phyloP scores from a whole-genome alignment of 495 filamentous ascomycete genomes.

The Tuber indicum region DNA sequence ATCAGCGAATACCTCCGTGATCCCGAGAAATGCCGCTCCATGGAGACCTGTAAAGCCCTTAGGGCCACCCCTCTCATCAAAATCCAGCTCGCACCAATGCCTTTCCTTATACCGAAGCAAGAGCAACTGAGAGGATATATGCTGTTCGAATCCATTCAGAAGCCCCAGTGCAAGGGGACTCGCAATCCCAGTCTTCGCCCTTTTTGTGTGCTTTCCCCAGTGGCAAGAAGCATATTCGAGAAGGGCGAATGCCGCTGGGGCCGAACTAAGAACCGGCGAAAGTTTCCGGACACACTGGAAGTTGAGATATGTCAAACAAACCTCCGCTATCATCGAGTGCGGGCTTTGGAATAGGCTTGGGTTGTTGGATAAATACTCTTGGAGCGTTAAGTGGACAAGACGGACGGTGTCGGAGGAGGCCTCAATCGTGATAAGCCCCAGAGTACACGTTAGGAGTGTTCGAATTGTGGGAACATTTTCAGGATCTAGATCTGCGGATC shows the following conservation, averaged over 20 bases:
- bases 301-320: too few species aligned
- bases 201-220: too few species aligned
- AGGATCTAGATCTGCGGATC: neutral
- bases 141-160: too few species aligned
- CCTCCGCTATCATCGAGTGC: too few species aligned
- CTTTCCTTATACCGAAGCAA: too few species aligned
- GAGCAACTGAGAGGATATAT: too few species aligned
- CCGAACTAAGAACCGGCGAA: neutral
- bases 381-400: neutral
- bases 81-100: neutral
- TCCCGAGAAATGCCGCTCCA: neutral
- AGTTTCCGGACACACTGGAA: neutral
- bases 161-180: too few species aligned
- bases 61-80: neutral
- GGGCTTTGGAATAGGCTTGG: too few species aligned
- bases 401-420: neutral
- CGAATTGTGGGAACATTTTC: neutral
- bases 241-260: too few species aligned
- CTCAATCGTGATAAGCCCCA: neutral
- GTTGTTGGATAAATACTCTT: too few species aligned
- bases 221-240: neutral
- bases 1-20: neutral
- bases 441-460: neutral
- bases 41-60: neutral
- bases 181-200: too few species aligned